These are phyloP conservation scores for Linnemannia schmuckeri DNA, from an alignment of 192 early-diverging fungal genomes.

Conservation along the genomic window DNA sequence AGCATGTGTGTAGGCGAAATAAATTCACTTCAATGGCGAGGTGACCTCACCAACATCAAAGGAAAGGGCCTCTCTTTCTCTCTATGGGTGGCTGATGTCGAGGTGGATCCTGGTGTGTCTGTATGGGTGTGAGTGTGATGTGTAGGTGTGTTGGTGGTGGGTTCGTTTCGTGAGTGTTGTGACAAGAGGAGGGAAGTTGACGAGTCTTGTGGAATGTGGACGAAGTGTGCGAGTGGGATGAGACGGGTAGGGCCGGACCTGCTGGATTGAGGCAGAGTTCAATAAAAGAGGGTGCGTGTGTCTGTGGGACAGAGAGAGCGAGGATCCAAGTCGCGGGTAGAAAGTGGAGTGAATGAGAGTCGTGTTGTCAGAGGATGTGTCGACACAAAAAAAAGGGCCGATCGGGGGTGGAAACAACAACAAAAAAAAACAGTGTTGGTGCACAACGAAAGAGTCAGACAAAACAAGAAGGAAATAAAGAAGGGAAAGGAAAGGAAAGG, in stretches of 20 bases:
- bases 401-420: background rate
- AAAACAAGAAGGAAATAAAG: background rate
- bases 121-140: background rate
- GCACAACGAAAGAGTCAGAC: background rate
- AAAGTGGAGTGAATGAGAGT: background rate
- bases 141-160: too few species aligned
- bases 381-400: background rate
- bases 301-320: background rate
- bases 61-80: background rate
- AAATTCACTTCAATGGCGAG: background rate
- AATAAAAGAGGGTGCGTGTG: too few species aligned
- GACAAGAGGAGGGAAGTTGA: too few species aligned
- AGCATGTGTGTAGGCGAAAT: too few species aligned
- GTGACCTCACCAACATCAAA: slow-evolving; percentile 8
- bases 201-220: too few species aligned
- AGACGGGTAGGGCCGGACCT: too few species aligned
- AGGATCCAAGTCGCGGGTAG: background rate
- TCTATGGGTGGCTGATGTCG: background rate
- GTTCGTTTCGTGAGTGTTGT: too few species aligned
- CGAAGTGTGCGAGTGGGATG: too few species aligned
- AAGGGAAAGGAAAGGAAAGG: background rate
- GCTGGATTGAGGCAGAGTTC: too few species aligned
- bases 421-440: background rate
- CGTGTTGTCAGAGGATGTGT: background rate
- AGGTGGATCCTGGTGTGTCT: background rate